Conservation (phyloP, 2,329 filamentous ascomycete species). For the Nothophoma quercina region DNA sequence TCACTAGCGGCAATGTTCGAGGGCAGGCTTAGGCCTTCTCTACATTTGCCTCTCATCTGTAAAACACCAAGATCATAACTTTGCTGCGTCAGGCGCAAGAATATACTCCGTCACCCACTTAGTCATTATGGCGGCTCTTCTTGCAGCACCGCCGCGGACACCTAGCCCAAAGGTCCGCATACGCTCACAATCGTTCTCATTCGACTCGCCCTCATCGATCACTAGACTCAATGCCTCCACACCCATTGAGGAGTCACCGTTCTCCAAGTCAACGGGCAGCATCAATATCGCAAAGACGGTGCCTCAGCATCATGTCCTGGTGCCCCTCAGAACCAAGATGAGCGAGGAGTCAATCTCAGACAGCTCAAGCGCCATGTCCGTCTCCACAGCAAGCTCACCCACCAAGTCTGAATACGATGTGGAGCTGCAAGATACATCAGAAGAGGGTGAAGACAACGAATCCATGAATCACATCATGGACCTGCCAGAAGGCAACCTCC, state of each 20-base stretch:
- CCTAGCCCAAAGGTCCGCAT: conserved; percentile 48
- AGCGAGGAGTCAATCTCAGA: conserved; percentile 42
- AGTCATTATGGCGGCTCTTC: conserved; percentile 28
- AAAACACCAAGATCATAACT: too few relatives aligned
- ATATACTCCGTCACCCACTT: neutral
- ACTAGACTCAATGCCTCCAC: conserved; percentile 39
- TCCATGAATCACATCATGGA: neutral
- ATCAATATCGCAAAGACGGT: conserved; percentile 24
- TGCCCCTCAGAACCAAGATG: conserved; percentile 42
- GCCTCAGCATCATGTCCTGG: conserved; percentile 32
- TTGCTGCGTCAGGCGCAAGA: neutral
- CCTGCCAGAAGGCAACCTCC: conserved; percentile 9
- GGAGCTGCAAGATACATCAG: neutral
- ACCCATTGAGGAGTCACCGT: conserved; percentile 44
- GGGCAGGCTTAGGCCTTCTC: conserved; percentile 17
- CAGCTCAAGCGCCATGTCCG: conserved; percentile 26
- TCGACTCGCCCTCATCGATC: conserved; percentile 46
- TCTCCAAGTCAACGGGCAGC: conserved; percentile 45
- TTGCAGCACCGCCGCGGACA: conserved; percentile 38
- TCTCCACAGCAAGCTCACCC: conserved; percentile 35
- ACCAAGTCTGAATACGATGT: conserved; percentile 25
- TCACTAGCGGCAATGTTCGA: conserved; percentile 6
- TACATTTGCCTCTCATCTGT: neutral
- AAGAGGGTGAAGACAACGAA: conserved; percentile 14
- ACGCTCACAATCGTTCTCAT: conserved; percentile 41